Conservation (phyloP, 495 filamentous ascomycete species). For the Sordaria brevicollis region DNA sequence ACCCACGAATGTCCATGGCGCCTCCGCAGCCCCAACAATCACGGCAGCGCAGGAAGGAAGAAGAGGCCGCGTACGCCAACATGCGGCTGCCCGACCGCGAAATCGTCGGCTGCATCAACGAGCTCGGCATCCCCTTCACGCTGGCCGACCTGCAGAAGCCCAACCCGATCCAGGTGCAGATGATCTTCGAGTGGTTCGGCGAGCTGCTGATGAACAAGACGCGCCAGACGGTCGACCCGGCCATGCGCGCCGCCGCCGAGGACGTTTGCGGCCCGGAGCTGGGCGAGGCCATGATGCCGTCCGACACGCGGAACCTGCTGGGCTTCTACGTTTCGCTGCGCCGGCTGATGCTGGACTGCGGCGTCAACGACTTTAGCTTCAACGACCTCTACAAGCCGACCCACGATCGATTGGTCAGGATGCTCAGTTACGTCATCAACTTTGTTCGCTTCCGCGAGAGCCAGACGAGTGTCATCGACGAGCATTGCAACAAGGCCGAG, state of each 20-base stretch:
- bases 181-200: slow-evolving; percentile 95
- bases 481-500: slow-evolving; percentile 85
- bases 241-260: slow-evolving; percentile 81
- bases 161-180: slow-evolving; percentile 84
- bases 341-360: slow-evolving; percentile 73
- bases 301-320: slow-evolving; percentile 84
- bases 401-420: slow-evolving; percentile 74
- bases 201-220: slow-evolving; percentile 87
- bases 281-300: slow-evolving; percentile 68
- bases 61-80: slow-evolving; percentile 68
- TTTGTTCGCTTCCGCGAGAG: slow-evolving; percentile 94
- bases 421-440: slow-evolving; percentile 95
- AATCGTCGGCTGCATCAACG: slow-evolving; percentile 92
- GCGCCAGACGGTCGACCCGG: slow-evolving; percentile 82
- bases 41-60: slow-evolving; percentile 57
- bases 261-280: slow-evolving; percentile 65
- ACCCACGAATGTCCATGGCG: slow-evolving; percentile 66
- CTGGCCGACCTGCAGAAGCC: slow-evolving; percentile 88
- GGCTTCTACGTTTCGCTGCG: slow-evolving; percentile 78
- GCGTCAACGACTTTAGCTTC: slow-evolving; percentile 88
- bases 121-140: slow-evolving; percentile 83
- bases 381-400: slow-evolving; percentile 82
- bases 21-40: slow-evolving; percentile 49
- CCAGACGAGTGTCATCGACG: slow-evolving; percentile 74
- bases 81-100: slow-evolving; percentile 82